These are phyloP conservation scores for Pythium biforme DNA, from an alignment of 352 stramenopile species.

Conservation along the genomic window DNA sequence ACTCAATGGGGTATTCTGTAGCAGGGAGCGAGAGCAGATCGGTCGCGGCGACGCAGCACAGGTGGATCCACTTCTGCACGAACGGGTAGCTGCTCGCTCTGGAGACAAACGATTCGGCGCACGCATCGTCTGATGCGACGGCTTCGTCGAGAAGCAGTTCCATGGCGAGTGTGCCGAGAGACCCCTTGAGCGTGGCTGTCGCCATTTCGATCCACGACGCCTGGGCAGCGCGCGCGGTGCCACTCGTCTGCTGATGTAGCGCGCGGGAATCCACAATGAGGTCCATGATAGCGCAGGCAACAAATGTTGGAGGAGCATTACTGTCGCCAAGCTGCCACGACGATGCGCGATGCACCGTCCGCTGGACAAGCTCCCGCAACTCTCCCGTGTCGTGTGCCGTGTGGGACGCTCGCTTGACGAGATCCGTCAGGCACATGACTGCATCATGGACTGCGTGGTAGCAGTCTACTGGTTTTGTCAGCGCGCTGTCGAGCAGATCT, in stretches of 20 bases:
- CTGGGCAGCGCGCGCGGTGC: not conserved
- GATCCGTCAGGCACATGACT: slow-evolving; percentile 1
- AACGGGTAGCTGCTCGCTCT: slow-evolving; percentile 42
- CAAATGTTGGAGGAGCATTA: slow-evolving; percentile 36
- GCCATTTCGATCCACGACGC: not conserved
- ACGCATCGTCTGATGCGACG: not conserved
- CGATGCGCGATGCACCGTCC: not conserved
- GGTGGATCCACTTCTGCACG: slow-evolving; percentile 60
- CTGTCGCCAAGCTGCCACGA: slow-evolving; percentile 17
- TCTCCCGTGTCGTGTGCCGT: slow-evolving; percentile 1
- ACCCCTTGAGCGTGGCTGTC: not conserved
- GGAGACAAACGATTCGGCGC: slow-evolving; percentile 39
- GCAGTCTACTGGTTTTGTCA: too few species aligned
- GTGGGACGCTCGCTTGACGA: slow-evolving; percentile 2
- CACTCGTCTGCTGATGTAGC: slow-evolving; percentile 5
- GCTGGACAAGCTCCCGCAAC: not conserved
- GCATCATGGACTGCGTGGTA: slow-evolving; percentile 2
- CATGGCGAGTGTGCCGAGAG: not conserved
- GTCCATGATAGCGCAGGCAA: slow-evolving; percentile 40
- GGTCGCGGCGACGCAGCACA: slow-evolving; percentile 25
- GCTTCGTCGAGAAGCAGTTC: not conserved
- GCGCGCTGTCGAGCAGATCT: not conserved
- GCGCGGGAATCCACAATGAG: slow-evolving; percentile 35
- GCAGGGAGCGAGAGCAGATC: not conserved
- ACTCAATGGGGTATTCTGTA: not conserved